Conservation (phyloP, 352 stramenopile species). For the Thalassiosira tumida region DNA sequence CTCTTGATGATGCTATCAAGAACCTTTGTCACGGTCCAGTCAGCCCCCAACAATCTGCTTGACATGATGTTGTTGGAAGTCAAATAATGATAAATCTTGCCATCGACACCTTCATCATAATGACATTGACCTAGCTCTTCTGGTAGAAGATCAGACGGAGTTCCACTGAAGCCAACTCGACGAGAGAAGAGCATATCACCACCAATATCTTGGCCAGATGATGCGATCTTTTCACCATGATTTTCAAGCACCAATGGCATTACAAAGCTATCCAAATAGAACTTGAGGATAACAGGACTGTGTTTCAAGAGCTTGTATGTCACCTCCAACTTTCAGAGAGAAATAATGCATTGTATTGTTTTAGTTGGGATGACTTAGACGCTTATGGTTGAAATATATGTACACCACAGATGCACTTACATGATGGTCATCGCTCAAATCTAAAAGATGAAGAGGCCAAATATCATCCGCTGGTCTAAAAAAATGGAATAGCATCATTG, state of each 20-base stretch:
- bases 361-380: too few species aligned
- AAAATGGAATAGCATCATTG: constrained; percentile 42
- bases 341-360: too few species aligned
- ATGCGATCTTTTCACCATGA: constrained; percentile 98
- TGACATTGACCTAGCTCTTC: constrained; percentile 98
- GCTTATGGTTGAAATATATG: too few species aligned
- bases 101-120: constrained; percentile 98
- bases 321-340: too few species aligned
- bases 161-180: constrained; percentile 99
- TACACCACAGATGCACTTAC: too few species aligned
- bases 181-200: constrained; percentile 98
- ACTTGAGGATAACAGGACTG: constrained; percentile 96
- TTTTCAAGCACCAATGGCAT: constrained; percentile 99
- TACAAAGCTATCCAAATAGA: constrained; percentile 98
- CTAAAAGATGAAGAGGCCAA: constrained; percentile 97
- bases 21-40: constrained; percentile 91
- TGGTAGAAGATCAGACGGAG: constrained; percentile 98
- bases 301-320: constrained; percentile 96
- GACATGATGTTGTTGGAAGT: constrained; percentile 94
- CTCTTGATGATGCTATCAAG: constrained; percentile 91
- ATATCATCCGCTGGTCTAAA: constrained; percentile 90
- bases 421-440: constrained; percentile 97
- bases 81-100: constrained; percentile 98
- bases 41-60: constrained; percentile 85
- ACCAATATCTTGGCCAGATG: constrained; percentile 99